These are phyloP conservation scores for Cyberlindnera amylophila DNA, from an alignment of 805 yeast genomes.

Conservation along the genomic window DNA sequence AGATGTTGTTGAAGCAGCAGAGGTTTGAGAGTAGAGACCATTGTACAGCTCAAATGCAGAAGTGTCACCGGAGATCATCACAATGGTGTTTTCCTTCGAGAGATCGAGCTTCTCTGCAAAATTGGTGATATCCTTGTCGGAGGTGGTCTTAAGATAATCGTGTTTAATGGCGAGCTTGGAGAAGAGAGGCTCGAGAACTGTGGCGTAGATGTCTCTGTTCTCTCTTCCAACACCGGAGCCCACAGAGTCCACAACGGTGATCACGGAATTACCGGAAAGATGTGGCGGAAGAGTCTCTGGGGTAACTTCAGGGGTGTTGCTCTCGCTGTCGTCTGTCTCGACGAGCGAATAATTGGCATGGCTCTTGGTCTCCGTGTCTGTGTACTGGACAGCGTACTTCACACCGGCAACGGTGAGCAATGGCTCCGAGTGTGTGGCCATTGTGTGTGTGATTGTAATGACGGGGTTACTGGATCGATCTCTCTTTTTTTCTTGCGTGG, in stretches of 20 bases:
- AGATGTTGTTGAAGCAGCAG: too few relatives aligned
- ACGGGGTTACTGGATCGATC: too few relatives aligned
- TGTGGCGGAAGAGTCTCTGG: conserved; percentile 10
- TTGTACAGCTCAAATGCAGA: conserved; percentile 76
- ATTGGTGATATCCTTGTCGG: conserved; percentile 36
- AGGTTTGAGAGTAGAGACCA: conserved; percentile 27
- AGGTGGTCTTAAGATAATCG: conserved; percentile 40
- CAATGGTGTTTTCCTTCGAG: conserved; percentile 36
- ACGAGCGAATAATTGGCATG: conserved; percentile 3
- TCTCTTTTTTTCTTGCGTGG: too few relatives aligned
- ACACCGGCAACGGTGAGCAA: conserved; percentile 1
- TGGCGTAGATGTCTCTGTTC: conserved; percentile 36
- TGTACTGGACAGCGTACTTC: conserved; percentile 2
- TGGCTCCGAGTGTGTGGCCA: neutral
- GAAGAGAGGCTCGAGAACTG: conserved; percentile 47
- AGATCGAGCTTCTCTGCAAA: conserved; percentile 34
- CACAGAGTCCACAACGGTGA: conserved; percentile 34
- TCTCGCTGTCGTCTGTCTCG: too few relatives aligned
- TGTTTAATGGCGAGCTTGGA: conserved; percentile 33
- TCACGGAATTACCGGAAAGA: neutral
- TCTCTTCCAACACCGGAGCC: conserved; percentile 36
- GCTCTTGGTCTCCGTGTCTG: conserved; percentile 2
- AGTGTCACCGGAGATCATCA: conserved; percentile 84
- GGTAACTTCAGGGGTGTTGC: neutral
- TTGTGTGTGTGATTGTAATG: neutral